phyloP scores from a whole-genome alignment of 2,329 filamentous ascomycete species.

The Claviceps maximensis region DNA sequence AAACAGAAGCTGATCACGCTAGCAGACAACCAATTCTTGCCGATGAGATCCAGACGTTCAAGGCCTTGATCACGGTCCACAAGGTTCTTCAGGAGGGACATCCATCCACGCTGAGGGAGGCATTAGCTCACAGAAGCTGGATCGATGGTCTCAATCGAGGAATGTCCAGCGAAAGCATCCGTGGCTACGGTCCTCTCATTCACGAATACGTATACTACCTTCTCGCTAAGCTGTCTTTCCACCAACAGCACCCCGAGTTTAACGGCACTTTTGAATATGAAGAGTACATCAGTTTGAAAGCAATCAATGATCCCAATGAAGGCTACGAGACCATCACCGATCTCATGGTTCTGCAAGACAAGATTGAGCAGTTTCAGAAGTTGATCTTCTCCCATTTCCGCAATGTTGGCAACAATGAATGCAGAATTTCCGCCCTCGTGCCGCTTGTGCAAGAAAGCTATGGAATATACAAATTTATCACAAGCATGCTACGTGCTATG shows the following conservation, averaged over 20 bases:
- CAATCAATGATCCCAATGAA: constrained; percentile 97
- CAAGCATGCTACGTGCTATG: constrained; percentile 98
- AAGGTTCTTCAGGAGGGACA: constrained; percentile 97
- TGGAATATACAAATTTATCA: constrained; percentile 98
- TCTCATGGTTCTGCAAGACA: constrained; percentile 91
- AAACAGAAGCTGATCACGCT: background rate
- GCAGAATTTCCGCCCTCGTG: constrained; percentile 84
- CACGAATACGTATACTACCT: constrained; percentile 95
- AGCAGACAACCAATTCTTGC: constrained; percentile 86
- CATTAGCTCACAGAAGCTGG: constrained; percentile 79
- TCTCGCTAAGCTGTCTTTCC: constrained; percentile 88
- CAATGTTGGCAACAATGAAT: constrained; percentile 85
- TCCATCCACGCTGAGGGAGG: constrained; percentile 74
- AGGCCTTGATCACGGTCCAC: constrained; percentile 92
- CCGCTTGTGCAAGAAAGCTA: constrained; percentile 95
- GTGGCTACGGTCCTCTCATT: constrained; percentile 85
- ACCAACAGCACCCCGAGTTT: constrained; percentile 93
- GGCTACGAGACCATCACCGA: constrained; percentile 95
- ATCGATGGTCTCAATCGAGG: constrained; percentile 84
- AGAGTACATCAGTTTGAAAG: constrained; percentile 95
- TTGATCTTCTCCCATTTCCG: constrained; percentile 96
- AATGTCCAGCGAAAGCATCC: constrained; percentile 67
- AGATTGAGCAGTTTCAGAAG: constrained; percentile 98
- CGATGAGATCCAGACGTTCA: constrained; percentile 98
- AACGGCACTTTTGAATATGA: constrained; percentile 98